These are phyloP conservation scores for Leccinum broughii DNA, from an alignment of 768 basidiomycete species.

Conservation along the genomic window DNA sequence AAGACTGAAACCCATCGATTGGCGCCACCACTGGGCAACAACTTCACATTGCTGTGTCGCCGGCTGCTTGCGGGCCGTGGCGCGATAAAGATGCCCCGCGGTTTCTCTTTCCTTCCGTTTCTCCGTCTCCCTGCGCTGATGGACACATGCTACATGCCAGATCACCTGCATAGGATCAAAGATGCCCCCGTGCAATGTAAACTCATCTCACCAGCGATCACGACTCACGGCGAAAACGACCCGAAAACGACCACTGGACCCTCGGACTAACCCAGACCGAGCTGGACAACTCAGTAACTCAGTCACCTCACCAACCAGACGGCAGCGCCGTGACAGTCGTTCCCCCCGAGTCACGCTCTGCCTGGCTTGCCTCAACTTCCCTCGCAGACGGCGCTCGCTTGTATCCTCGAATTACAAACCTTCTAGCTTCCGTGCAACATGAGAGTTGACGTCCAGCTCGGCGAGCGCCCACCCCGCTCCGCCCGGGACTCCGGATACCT, in stretches of 20 bases:
- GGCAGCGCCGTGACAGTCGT: not conserved
- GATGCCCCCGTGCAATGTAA: not conserved
- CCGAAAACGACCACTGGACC: too few species aligned
- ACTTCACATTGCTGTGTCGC: too few species aligned
- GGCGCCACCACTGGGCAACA: not conserved
- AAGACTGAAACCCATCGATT: not conserved
- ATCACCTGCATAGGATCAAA: not conserved
- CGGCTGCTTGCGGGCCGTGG: too few species aligned
- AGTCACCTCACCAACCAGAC: too few species aligned
- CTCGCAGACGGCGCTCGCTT: not conserved
- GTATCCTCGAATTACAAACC: not conserved
- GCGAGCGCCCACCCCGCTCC: not conserved
- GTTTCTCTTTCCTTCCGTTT: not conserved
- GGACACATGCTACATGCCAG: not conserved
- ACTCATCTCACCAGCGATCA: not conserved
- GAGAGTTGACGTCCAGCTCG: not conserved
- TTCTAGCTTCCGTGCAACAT: not conserved
- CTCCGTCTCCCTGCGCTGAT: not conserved
- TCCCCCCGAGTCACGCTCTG: not conserved
- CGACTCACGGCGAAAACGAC: too few species aligned
- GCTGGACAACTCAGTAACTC: too few species aligned
- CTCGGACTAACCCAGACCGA: too few species aligned
- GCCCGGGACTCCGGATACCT: not conserved
- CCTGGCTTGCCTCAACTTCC: too few species aligned
- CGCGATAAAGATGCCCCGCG: too few species aligned